Evolutionary conservation across 352 stramenopile genomes (phyloP), one percentile per base, ranked within the genome.

Genomic region (Aphanomyces stellatus): DNA sequence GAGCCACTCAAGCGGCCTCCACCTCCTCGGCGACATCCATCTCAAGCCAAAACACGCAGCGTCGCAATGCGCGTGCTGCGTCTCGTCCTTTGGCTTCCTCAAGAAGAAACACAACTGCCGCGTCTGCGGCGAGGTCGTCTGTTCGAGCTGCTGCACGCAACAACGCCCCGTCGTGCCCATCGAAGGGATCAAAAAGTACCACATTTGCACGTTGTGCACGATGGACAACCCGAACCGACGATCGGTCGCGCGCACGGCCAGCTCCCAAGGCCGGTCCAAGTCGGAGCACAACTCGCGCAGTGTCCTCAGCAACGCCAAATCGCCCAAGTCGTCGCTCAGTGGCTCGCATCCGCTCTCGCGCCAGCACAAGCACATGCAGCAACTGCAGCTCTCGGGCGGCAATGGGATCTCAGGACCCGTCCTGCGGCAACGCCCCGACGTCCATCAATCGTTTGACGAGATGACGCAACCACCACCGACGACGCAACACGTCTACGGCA

Each of bases 171-270:
- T n/a, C 1, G 41, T 91, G 0, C 85, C 85, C 2, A 81, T 94
- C 37, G 83, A 91, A 22, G 85, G 85, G 7, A 80, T 76, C 34
- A 89, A 78, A 10, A 88, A 90, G 69, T 81, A 91, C 43, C 78
- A 85, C 4, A 94, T 94, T 37, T 94, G 85, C 57, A 91, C 85
- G 0, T 77, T 92, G 24, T 94, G 85, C 65, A 90, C 85, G 11
- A 82, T 67, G 40, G 60, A 67, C 6, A n/a, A n/a, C n/a, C n/a
- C n/a, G n/a, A 67, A 53, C 49, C 60, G 60, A 4, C 60, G 25
- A 42, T 35, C 49, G 17, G 30, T 31, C 30, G 15, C 46, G 13
- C 22, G 46, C 46, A 53, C 46, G 19, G 46, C 46, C 17, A 53
- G 22, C 30, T 57, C 49, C 30, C 49, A 57, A 7, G 49, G 49